phyloP scores from a whole-genome alignment of 1,139 yeast genomes.

The Diutina scorzettiae region DNA sequence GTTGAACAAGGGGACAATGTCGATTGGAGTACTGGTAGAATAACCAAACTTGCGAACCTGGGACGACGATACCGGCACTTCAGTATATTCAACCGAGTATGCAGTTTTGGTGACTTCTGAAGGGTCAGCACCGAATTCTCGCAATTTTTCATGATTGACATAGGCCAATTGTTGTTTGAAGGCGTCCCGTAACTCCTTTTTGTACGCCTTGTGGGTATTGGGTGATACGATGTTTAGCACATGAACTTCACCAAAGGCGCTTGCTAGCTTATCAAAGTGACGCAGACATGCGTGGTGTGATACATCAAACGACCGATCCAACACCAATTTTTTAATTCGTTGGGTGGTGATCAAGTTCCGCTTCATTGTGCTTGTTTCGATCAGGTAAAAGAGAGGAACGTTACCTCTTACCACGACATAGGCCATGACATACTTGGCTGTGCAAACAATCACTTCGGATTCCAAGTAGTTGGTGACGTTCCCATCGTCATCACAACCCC shows the following conservation, averaged over 20 bases:
- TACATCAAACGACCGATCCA: constrained; percentile 50
- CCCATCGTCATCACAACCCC: constrained; percentile 66
- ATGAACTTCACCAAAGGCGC: constrained; percentile 55
- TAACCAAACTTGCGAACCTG: constrained; percentile 27
- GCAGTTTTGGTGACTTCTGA: not conserved
- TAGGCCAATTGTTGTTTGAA: constrained; percentile 22
- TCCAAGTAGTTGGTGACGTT: constrained; percentile 56
- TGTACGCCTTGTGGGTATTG: constrained; percentile 21
- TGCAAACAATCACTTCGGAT: constrained; percentile 49
- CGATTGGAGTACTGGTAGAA: constrained; percentile 25
- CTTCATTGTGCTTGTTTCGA: constrained; percentile 28
- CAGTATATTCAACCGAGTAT: constrained; percentile 15
- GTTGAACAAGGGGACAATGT: constrained; percentile 25
- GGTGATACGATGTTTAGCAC: constrained; percentile 42
- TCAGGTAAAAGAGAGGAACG: constrained; percentile 55
- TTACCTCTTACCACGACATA: constrained; percentile 55
- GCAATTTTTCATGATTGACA: constrained; percentile 3
- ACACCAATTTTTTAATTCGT: constrained; percentile 31
- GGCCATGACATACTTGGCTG: constrained; percentile 40
- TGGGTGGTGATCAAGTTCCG: constrained; percentile 24
- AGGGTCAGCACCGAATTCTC: not conserved
- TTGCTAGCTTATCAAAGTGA: constrained; percentile 46
- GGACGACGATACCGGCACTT: constrained; percentile 24
- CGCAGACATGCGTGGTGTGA: constrained; percentile 53
- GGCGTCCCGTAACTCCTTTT: constrained; percentile 21